Evolutionary conservation across 148 eudicot genomes (phyloP), one percentile per base, ranked within the genome.

Genomic region (Diospyros kaki): DNA sequence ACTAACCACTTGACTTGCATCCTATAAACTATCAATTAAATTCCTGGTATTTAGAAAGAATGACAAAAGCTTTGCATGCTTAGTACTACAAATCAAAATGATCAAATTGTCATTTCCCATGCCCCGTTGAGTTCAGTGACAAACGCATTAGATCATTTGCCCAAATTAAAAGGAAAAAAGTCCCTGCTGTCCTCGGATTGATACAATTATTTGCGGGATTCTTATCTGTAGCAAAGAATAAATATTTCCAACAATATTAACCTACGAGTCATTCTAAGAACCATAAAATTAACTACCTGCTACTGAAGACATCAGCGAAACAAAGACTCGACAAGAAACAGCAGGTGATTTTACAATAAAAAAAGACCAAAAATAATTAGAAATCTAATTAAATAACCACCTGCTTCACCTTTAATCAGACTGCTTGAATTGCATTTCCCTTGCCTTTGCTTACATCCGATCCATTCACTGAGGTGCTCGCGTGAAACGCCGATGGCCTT

Each of bases 401-500:
- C 14, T 41, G 44, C 44, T 78, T 66, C 9, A 10, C 56, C 70
- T 66, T 18, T 39, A 38, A 58, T 77, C 73, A 83, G 61, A 81
- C 78, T 18, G 88, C 87, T 82, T 80, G 82, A 70, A 86, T 76
- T 59, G 66, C 81, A 50, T 81, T 80, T 48, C 73, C 80, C 62
- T 83, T 77, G 28, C 87, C 93, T 54, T 88, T 80, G 63, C 71
- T 69, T 2, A 84, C 44, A 50, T 84, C 86, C 4, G 89, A 79
- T 12, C 72, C 77, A 39, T 74, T 81, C 39, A 75, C 81, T 11
- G 90, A 85, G 69, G 78, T 81, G 54, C 84, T 90, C 0, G 88
- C 87, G 79, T 92, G 97, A 74, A 92, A 89, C 4, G 93, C 91
- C 5, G 96, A 93, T 51, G 87, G 89, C 67, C 94, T 85, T 28